phyloP scores from a whole-genome alignment of 164 flowering plant species.

The Vitis labrusca region DNA sequence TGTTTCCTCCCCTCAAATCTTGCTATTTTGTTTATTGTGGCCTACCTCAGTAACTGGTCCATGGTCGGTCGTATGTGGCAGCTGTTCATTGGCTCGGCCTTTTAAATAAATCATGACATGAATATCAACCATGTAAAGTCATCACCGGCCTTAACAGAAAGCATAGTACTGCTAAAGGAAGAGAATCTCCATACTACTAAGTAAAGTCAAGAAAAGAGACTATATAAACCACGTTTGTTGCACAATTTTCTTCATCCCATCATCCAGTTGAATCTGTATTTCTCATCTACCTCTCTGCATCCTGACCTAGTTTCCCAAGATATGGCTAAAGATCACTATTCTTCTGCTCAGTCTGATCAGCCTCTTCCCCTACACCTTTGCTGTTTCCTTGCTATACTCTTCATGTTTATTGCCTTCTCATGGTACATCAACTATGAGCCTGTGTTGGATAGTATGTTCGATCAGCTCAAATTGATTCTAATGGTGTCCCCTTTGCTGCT shows the following conservation, averaged over 20 bases:
- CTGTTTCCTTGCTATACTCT: slow-evolving; percentile 53
- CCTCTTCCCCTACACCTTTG: slow-evolving; percentile 54
- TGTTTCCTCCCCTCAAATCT: too few relatives aligned
- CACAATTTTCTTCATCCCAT: not conserved
- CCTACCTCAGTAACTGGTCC: slow-evolving; percentile 8
- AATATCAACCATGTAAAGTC: slow-evolving; percentile 21
- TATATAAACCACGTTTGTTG: not conserved
- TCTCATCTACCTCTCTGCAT: not conserved
- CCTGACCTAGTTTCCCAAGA: not conserved
- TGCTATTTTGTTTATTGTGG: not conserved
- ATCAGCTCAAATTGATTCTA: slow-evolving; percentile 34
- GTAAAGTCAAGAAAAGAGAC: slow-evolving; percentile 10
- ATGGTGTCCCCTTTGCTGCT: slow-evolving; percentile 35
- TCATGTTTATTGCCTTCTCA: slow-evolving; percentile 45
- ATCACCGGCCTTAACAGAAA: slow-evolving; percentile 25
- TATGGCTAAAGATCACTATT: slow-evolving; percentile 15
- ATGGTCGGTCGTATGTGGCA: slow-evolving; percentile 52
- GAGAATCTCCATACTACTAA: slow-evolving; percentile 14
- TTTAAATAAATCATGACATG: not conserved
- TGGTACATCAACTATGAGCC: slow-evolving; percentile 77
- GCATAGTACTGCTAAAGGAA: slow-evolving; percentile 12
- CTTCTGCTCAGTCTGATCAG: slow-evolving; percentile 19
- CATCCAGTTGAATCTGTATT: too few relatives aligned
- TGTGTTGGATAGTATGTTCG: slow-evolving; percentile 35
- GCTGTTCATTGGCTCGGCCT: slow-evolving; percentile 11